Percentiles rank a stretch among this genome's conserved stretches.
These are phyloP conservation scores for Penicillium sp. DNA, from an alignment of 2,329 filamentous ascomycete genomes.

Conservation along the genomic window DNA sequence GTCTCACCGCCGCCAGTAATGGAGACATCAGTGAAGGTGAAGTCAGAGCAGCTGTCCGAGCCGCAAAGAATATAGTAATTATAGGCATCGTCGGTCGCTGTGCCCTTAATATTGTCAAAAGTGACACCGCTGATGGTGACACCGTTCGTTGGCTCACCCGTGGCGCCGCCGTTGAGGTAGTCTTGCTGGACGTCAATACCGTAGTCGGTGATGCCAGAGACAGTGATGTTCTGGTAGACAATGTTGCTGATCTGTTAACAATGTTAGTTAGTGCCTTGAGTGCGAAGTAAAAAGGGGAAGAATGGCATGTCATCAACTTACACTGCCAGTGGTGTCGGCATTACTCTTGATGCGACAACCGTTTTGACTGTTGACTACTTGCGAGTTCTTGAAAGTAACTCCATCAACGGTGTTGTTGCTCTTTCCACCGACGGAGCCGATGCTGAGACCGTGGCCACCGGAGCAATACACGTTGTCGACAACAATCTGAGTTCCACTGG, in stretches of 20 bases:
- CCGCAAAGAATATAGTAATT: conserved; percentile 48
- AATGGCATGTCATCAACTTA: conserved; percentile 7
- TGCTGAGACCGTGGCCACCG: conserved; percentile 40
- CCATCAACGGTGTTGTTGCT: conserved; percentile 48
- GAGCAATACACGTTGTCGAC: conserved; percentile 42
- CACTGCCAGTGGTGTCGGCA: conserved; percentile 42
- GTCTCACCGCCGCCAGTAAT: conserved; percentile 41
- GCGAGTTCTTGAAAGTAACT: conserved; percentile 56
- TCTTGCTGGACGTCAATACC: conserved; percentile 59
- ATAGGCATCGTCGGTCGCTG: conserved; percentile 33
- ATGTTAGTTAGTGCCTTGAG: background rate
- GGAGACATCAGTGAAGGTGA: conserved; percentile 42
- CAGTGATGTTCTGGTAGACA: conserved; percentile 52
- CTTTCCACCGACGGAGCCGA: conserved; percentile 54
- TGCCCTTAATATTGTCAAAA: conserved; percentile 44
- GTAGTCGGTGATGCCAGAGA: conserved; percentile 52
- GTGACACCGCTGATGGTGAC: conserved; percentile 42
- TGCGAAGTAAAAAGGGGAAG: background rate
- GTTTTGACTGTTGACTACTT: conserved; percentile 50
- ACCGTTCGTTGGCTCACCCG: conserved; percentile 44
- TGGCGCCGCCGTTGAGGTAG: conserved; percentile 54
- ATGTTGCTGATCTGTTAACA: conserved; percentile 42
- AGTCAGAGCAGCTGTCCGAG: conserved; percentile 43
- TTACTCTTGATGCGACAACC: conserved; percentile 49
- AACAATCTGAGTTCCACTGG: conserved; percentile 34